These are phyloP conservation scores for Coemansia sp. DNA, from an alignment of 192 early-diverging fungal species.

Conservation along the genomic window DNA sequence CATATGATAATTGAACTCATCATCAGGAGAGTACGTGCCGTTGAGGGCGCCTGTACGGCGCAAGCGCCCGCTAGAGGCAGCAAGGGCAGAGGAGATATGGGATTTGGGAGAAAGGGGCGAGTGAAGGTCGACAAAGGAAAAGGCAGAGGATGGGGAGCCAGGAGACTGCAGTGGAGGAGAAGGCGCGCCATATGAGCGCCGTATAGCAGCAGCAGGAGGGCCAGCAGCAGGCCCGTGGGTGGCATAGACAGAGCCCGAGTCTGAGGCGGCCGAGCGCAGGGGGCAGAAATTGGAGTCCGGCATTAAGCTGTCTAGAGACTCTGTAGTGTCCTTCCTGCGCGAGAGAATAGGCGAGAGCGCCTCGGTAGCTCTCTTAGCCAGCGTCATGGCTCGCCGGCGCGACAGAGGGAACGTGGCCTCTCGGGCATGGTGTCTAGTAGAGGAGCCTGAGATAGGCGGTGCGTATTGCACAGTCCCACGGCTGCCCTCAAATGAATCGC, in stretches of 20 bases:
- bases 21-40: conserved; percentile 12
- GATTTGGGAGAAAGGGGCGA: conserved; percentile 25
- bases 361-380: conserved; percentile 20
- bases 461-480: not conserved
- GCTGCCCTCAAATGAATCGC: not conserved
- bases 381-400: conserved; percentile 25
- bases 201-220: conserved; percentile 3
- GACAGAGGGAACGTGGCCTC: conserved; percentile 28
- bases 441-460: conserved; percentile 1
- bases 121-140: conserved; percentile 34
- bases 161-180: conserved; percentile 29
- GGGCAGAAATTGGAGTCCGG: conserved; percentile 13
- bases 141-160: conserved; percentile 30
- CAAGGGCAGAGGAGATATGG: conserved; percentile 8
- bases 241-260: conserved; percentile 21
- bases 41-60: conserved; percentile 32
- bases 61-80: conserved; percentile 20
- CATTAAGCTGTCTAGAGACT: conserved; percentile 24
- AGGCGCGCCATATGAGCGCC: conserved; percentile 8
- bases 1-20: not conserved
- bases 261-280: conserved; percentile 18
- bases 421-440: not conserved
- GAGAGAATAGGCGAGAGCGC: conserved; percentile 16
- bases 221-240: conserved; percentile 7
- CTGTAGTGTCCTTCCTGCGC: conserved; percentile 18